Percentiles rank a stretch among this genome's conserved stretches.
phyloP scores from a whole-genome alignment of 805 yeast species.

The Myxozyma mucilagina region DNA sequence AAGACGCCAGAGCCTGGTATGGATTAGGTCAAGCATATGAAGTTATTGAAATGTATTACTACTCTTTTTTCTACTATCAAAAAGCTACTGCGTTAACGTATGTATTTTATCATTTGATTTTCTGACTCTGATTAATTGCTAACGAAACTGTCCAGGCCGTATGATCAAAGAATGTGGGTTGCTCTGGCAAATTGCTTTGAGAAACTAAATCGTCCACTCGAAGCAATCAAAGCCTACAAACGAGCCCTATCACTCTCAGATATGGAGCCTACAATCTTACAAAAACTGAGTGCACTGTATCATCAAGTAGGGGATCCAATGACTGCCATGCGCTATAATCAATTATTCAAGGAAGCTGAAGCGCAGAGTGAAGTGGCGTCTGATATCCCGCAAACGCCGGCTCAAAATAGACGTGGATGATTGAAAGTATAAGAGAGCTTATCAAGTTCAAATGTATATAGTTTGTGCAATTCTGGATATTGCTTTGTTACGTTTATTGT shows the following conservation, averaged over 20 bases:
- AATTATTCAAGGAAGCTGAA: conserved; percentile 62
- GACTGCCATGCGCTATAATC: conserved; percentile 65
- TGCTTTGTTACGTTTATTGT: too few species aligned
- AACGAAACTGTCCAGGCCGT: conserved; percentile 47
- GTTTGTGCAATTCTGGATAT: too few species aligned
- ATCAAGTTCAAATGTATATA: too few species aligned
- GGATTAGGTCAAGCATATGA: conserved; percentile 98
- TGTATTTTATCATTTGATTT: not conserved
- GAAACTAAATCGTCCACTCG: conserved; percentile 65
- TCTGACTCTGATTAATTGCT: not conserved
- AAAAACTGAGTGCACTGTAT: conserved; percentile 66
- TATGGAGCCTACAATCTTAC: conserved; percentile 57
- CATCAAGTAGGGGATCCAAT: conserved; percentile 55
- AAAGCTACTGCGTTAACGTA: conserved; percentile 76
- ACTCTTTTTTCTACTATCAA: conserved; percentile 89
- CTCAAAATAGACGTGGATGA: not conserved
- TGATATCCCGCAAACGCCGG: not conserved
- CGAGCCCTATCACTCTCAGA: conserved; percentile 67
- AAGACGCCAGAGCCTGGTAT: conserved; percentile 97
- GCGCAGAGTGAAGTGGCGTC: not conserved
- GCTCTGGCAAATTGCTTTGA: conserved; percentile 90
- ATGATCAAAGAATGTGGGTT: conserved; percentile 94
- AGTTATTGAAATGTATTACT: conserved; percentile 90
- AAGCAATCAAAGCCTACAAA: conserved; percentile 77
- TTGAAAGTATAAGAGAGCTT: not conserved